Conservation (phyloP, 2,329 filamentous ascomycete genomes). For the Graphilbum ipis-grandicollis region DNA sequence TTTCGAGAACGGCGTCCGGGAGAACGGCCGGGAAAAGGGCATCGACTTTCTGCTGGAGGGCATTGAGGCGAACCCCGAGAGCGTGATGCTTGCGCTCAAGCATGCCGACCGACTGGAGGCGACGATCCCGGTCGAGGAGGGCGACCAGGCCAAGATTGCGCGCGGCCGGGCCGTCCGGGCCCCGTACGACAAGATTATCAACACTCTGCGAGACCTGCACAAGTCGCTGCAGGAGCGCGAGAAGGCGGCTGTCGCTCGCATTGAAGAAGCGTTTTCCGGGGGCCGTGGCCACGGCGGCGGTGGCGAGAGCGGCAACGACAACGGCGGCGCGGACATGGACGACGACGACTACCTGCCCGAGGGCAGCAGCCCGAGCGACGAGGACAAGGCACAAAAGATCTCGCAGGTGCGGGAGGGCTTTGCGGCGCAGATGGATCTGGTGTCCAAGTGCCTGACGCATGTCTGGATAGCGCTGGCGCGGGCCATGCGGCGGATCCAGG, state of each 20-base stretch:
- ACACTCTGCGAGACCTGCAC: conserved; percentile 75
- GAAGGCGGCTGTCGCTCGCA: conserved; percentile 34
- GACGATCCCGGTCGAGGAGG: conserved; percentile 59
- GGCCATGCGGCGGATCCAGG: conserved; percentile 85
- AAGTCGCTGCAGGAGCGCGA: conserved; percentile 53
- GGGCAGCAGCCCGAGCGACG: conserved; percentile 25
- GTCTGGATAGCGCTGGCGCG: conserved; percentile 92
- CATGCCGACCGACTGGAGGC: conserved; percentile 76
- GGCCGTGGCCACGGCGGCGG: background rate
- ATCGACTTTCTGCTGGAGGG: conserved; percentile 68
- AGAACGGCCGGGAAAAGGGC: conserved; percentile 44
- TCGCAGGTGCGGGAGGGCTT: conserved; percentile 48
- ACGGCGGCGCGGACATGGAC: conserved; percentile 13
- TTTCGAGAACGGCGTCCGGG: conserved; percentile 52
- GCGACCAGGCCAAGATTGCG: conserved; percentile 53
- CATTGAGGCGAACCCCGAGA: conserved; percentile 81
- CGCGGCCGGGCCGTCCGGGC: conserved; percentile 66
- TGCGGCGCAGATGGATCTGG: conserved; percentile 52
- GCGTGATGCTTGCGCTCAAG: conserved; percentile 75
- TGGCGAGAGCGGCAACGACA: conserved; percentile 7
- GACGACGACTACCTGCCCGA: conserved; percentile 13
- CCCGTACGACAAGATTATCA: conserved; percentile 67
- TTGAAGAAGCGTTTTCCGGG: conserved; percentile 31
- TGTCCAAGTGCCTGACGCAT: conserved; percentile 77
- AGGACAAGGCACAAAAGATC: conserved; percentile 39